These are phyloP conservation scores for Chrysanthemum seticuspe DNA, from an alignment of 129 eudicot genomes.

Conservation along the genomic window DNA sequence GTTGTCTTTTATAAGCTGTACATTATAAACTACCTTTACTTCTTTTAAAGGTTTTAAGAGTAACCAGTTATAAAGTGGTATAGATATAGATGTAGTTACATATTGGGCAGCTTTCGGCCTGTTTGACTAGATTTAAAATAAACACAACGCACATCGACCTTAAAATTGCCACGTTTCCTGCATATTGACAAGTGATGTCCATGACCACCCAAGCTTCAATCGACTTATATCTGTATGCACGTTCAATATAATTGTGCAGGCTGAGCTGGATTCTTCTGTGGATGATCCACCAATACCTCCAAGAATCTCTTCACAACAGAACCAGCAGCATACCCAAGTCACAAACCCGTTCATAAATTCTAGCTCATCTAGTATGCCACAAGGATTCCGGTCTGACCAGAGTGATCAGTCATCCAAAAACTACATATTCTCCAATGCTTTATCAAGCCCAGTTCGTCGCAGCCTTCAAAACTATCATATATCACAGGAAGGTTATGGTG, in stretches of 20 bases:
- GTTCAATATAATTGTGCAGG: constrained; percentile 23
- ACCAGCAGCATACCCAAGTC: constrained; percentile 27
- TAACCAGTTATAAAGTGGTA: too few species aligned
- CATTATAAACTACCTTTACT: too few species aligned
- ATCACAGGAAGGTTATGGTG: constrained; percentile 32
- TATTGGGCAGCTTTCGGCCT: too few species aligned
- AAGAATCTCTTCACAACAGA: constrained; percentile 24
- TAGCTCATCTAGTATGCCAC: constrained; percentile 34
- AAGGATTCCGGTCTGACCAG: constrained; percentile 26
- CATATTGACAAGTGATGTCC: too few species aligned
- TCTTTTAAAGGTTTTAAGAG: too few species aligned
- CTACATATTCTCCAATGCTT: constrained; percentile 51
- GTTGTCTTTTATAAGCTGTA: too few species aligned
- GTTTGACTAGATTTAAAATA: too few species aligned
- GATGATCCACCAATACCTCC: constrained; percentile 39
- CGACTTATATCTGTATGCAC: not conserved
- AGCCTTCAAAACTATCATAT: constrained; percentile 53
- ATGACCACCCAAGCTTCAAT: too few species aligned
- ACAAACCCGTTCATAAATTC: constrained; percentile 30
- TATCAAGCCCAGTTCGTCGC: constrained; percentile 52
- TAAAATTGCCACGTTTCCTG: too few species aligned
- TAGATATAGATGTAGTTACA: too few species aligned
- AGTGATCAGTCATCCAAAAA: constrained; percentile 38
- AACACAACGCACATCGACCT: too few species aligned
- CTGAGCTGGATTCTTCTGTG: constrained; percentile 31